Evolutionary conservation across 2,329 filamentous ascomycete genomes (phyloP).

Genomic region (Madurella fahalii): DNA sequence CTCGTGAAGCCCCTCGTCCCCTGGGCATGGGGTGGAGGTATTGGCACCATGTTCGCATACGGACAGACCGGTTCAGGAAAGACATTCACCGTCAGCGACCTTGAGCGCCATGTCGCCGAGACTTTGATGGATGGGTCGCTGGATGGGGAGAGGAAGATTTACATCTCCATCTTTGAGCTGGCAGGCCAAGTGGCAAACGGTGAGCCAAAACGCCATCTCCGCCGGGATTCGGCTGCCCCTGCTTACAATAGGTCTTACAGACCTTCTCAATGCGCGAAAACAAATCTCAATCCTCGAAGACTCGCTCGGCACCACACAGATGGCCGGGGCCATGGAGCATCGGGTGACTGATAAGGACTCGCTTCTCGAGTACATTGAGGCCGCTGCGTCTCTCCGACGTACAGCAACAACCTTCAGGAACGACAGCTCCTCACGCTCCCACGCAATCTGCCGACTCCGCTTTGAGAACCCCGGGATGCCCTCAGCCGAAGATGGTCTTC

Average conservation of each 20-base stretch:
- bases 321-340: conserved; percentile 41
- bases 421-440: conserved; percentile 45
- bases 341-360: conserved; percentile 28
- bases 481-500: conserved; percentile 36
- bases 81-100: conserved; percentile 40
- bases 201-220: conserved; percentile 5
- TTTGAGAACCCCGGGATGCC: conserved; percentile 32
- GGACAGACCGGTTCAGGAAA: conserved; percentile 49
- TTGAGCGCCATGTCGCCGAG: conserved; percentile 39
- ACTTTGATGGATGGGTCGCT: conserved; percentile 24
- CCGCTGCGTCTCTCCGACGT: conserved; percentile 37
- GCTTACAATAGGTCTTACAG: conserved; percentile 17
- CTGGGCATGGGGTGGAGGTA: conserved; percentile 43
- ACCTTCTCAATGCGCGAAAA: conserved; percentile 40
- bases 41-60: conserved; percentile 47
- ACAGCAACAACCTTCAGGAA: conserved; percentile 44
- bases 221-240: neutral
- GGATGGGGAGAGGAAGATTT: conserved; percentile 22
- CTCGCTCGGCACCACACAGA: conserved; percentile 40
- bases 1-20: conserved; percentile 40
- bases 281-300: conserved; percentile 44
- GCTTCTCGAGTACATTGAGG: conserved; percentile 34
- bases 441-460: conserved; percentile 45
- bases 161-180: conserved; percentile 25
- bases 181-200: conserved; percentile 24